Conservation (phyloP, 73 alveolate species). For the Tetrahymena thermophila region DNA sequence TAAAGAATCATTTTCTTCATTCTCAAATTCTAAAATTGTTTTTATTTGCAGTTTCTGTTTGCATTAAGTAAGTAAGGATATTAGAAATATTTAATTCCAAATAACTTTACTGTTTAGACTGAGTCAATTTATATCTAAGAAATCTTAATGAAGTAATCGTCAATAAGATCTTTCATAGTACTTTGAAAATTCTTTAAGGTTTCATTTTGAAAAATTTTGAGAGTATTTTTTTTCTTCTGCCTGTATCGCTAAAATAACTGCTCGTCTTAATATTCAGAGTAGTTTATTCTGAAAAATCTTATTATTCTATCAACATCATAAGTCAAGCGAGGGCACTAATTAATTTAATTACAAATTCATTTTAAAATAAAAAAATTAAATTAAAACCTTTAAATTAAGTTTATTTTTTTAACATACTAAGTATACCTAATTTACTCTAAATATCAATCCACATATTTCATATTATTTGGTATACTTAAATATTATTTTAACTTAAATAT, state of each 20-base stretch:
- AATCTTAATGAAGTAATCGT: not conserved
- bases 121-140: not conserved
- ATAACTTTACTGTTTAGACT: not conserved
- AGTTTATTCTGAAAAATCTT: not conserved
- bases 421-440: too few species aligned
- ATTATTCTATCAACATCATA: not conserved
- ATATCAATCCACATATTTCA: too few species aligned
- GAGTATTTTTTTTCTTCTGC: not conserved
- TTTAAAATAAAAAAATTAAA: too few species aligned
- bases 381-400: too few species aligned
- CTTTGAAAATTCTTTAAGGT: not conserved
- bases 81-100: not conserved
- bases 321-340: not conserved
- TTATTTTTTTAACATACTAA: too few species aligned
- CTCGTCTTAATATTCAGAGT: not conserved
- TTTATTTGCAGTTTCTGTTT: not conserved
- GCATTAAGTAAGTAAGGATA: not conserved
- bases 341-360: not conserved
- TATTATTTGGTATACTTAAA: too few species aligned
- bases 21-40: not conserved
- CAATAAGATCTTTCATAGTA: not conserved
- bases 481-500: too few species aligned
- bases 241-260: not conserved
- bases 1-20: not conserved
- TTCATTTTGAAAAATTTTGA: not conserved